These are phyloP conservation scores for Vinca minor DNA, from an alignment of 257 asterid species.

Conservation along the genomic window DNA sequence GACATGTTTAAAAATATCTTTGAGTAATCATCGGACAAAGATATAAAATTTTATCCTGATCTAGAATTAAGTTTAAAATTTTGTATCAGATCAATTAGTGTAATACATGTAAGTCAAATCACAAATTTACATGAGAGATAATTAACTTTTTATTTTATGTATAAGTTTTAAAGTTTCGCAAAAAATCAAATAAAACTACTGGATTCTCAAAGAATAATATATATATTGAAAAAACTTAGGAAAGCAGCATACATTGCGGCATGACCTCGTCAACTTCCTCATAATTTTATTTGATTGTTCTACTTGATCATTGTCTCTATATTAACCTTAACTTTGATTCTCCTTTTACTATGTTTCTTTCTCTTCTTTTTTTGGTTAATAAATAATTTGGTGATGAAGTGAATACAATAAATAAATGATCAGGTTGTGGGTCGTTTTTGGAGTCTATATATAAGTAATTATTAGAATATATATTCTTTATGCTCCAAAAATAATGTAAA, in stretches of 20 bases:
- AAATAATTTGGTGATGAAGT: neutral
- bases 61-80: no score
- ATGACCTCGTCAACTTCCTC: conserved; percentile 30
- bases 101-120: no score
- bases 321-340: neutral
- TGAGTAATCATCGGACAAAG: no score
- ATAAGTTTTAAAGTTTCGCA: no score
- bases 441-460: no score
- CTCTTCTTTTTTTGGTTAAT: neutral
- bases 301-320: conserved; percentile 15
- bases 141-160: no score
- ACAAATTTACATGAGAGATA: no score
- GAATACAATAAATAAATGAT: neutral
- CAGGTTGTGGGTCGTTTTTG: neutral
- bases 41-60: no score
- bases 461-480: neutral
- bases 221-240: conserved; percentile 8
- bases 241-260: conserved; percentile 8
- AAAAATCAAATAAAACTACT: conserved; percentile 16
- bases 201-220: conserved; percentile 3
- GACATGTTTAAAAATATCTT: no score
- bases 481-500: conserved; percentile 1
- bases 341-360: no score
- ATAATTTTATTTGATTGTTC: conserved; percentile 7
- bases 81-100: no score